A percentile compares a stretch with the other conserved stretches of the same genome.
Evolutionary conservation across 352 stramenopile genomes (phyloP).

Genomic region (Phytopythium litorale): DNA sequence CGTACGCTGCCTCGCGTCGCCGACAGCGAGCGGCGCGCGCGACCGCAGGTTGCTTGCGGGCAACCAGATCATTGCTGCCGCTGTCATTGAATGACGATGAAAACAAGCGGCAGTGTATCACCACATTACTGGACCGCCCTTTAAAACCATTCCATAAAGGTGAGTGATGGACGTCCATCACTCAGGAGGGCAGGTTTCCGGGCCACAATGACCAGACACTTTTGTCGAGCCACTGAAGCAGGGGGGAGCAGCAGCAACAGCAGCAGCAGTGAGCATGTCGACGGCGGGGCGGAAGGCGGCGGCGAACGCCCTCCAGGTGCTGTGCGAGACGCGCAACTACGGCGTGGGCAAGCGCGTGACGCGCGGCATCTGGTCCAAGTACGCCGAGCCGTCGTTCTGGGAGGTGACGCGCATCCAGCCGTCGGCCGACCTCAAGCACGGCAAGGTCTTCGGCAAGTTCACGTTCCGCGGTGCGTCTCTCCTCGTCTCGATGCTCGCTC

Average conservation of each 20-base stretch:
- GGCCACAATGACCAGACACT: background rate
- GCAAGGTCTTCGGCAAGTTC: conserved; percentile 79
- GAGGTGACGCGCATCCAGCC: conserved; percentile 78
- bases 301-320: conserved; percentile 73
- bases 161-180: background rate
- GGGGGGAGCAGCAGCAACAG: too few species aligned
- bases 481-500: background rate
- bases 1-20: too few species aligned
- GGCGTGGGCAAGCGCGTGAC: conserved; percentile 68
- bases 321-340: conserved; percentile 66
- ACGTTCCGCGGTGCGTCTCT: conserved; percentile 73
- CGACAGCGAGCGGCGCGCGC: too few species aligned
- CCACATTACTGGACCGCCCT: background rate
- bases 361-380: conserved; percentile 71
- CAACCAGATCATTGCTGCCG: too few species aligned
- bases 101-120: background rate
- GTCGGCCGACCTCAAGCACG: conserved; percentile 77
- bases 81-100: too few species aligned
- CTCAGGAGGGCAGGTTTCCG: too few species aligned
- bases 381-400: conserved; percentile 70
- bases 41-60: too few species aligned
- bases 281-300: conserved; percentile 29
- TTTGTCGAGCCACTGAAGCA: background rate
- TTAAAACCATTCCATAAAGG: background rate
- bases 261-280: background rate